phyloP scores from a whole-genome alignment of 2,329 filamentous ascomycete species.

The Leptographium galeiforme region DNA sequence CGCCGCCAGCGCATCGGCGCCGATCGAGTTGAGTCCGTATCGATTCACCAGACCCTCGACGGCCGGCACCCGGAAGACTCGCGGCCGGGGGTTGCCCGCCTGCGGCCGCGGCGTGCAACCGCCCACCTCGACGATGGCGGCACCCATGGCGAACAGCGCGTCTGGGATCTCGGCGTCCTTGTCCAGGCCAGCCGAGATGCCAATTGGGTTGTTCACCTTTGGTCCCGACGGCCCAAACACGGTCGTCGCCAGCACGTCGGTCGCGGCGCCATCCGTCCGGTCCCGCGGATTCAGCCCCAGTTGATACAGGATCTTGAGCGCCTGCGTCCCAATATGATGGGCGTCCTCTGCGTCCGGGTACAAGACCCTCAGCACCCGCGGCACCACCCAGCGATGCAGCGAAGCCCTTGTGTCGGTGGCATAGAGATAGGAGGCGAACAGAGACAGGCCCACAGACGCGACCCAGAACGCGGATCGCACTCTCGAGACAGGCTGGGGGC shows the following conservation, averaged over 20 bases:
- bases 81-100: conserved; percentile 71
- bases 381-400: conserved; percentile 53
- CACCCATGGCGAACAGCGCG: conserved; percentile 69
- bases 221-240: conserved; percentile 50
- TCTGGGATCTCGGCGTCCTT: conserved; percentile 87
- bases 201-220: conserved; percentile 70
- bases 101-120: conserved; percentile 83
- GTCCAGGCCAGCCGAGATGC: conserved; percentile 89
- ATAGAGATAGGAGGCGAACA: conserved; percentile 48
- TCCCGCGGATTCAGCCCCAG: conserved; percentile 74
- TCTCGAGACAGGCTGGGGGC: conserved; percentile 12
- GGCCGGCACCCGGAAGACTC: conserved; percentile 74
- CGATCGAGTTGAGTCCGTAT: conserved; percentile 86
- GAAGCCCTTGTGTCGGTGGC: conserved; percentile 62
- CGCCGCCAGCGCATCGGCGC: conserved; percentile 75
- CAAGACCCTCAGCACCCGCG: conserved; percentile 50
- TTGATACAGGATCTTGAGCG: conserved; percentile 58
- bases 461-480: conserved; percentile 26
- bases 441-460: conserved; percentile 25
- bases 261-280: conserved; percentile 35
- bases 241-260: conserved; percentile 25
- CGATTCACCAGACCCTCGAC: conserved; percentile 87
- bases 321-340: conserved; percentile 64
- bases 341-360: conserved; percentile 78
- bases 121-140: conserved; percentile 81